These are phyloP conservation scores for Marvania coccoides DNA, from an alignment of 139 green algal genomes.

Conservation along the genomic window DNA sequence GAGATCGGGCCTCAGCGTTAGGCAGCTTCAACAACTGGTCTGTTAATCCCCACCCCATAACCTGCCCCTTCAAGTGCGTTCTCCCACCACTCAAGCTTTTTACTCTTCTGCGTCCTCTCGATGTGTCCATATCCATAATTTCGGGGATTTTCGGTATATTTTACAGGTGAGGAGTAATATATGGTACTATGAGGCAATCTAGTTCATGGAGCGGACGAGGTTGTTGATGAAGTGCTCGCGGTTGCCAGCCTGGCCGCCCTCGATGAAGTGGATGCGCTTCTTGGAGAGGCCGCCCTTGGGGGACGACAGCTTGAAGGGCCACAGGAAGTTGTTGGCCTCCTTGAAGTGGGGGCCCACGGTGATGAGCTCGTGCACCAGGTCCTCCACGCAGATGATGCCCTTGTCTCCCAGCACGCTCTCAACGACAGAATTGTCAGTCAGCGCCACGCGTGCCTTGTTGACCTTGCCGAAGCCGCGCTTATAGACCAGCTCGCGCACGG, in stretches of 20 bases:
- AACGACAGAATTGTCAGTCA: conserved; percentile 97
- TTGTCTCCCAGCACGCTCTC: conserved; percentile 84
- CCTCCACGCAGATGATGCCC: conserved; percentile 98
- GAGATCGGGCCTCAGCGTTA: no score
- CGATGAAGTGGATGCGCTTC: conserved; percentile 97
- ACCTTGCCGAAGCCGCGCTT: conserved; percentile 98
- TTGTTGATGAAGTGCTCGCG: conserved; percentile 95
- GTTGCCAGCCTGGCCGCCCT: conserved; percentile 96
- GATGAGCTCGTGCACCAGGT: conserved; percentile 98
- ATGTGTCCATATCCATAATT: no score
- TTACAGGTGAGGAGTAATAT: no score
- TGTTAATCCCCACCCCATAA: no score
- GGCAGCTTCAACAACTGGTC: no score
- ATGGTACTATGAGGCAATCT: no score
- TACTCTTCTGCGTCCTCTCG: no score
- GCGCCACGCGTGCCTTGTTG: conserved; percentile 81
- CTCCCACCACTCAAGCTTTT: no score
- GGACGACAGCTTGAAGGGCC: conserved; percentile 93
- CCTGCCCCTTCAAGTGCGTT: no score
- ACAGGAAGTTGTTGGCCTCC: conserved; percentile 97
- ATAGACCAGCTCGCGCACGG: conserved; percentile 96
- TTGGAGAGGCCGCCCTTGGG: conserved; percentile 77
- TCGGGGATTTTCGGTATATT: no score
- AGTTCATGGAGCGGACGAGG: conserved; percentile 93
- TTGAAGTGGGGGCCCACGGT: conserved; percentile 95